Evolutionary conservation across 345 rosid genomes (phyloP).

Genomic region (Erodium maritimum): DNA sequence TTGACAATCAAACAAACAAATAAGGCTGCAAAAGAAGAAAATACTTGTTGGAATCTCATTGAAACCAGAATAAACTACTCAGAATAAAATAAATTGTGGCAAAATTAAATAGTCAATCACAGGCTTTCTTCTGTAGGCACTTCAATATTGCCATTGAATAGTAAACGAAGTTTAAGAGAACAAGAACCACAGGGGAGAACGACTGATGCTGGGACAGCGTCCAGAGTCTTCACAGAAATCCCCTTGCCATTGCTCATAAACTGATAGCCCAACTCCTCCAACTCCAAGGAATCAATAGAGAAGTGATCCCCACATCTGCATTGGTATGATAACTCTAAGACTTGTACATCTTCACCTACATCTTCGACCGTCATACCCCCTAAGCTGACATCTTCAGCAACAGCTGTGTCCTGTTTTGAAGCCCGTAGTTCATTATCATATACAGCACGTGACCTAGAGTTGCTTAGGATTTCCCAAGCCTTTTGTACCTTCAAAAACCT

Average conservation of each 20-base stretch:
- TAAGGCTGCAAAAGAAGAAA: too few species aligned
- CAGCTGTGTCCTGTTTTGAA: slow-evolving; percentile 31
- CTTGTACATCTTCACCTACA: slow-evolving; percentile 15
- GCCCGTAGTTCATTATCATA: slow-evolving; percentile 49
- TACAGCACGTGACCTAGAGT: slow-evolving; percentile 36
- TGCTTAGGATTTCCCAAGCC: slow-evolving; percentile 71
- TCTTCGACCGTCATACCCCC: slow-evolving; percentile 61
- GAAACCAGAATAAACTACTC: too few species aligned
- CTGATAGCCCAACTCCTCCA: slow-evolving; percentile 54
- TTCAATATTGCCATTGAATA: slow-evolving; percentile 13
- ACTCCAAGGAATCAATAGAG: slow-evolving; percentile 54
- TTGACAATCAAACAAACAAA: too few species aligned
- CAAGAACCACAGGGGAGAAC: slow-evolving; percentile 88
- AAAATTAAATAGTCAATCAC: too few species aligned
- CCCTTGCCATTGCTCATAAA: slow-evolving; percentile 29
- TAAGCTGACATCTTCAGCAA: slow-evolving; percentile 50
- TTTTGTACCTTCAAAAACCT: slow-evolving; percentile 50
- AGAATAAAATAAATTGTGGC: too few species aligned
- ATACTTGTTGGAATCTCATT: too few species aligned
- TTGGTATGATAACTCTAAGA: slow-evolving; percentile 38
- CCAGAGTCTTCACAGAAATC: slow-evolving; percentile 24
- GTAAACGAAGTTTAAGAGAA: slow-evolving; percentile 48
- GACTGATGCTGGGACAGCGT: slow-evolving; percentile 44
- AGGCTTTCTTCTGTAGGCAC: too few species aligned
- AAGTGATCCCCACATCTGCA: slow-evolving; percentile 80